These are phyloP conservation scores for Fusarium mundagurra DNA, from an alignment of 2,329 filamentous ascomycete species.

Conservation along the genomic window DNA sequence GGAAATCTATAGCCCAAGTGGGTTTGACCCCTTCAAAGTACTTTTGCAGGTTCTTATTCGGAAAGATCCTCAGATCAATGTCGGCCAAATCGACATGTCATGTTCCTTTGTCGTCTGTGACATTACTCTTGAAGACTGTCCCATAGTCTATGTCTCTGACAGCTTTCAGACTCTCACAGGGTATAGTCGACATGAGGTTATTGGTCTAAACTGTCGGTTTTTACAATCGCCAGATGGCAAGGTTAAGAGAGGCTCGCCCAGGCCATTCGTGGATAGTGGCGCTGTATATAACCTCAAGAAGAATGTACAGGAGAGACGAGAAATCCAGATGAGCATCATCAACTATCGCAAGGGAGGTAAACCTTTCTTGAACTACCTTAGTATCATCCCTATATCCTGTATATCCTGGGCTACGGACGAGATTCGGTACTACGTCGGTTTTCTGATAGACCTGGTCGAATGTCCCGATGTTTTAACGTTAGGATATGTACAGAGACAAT, in stretches of 20 bases:
- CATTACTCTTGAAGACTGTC: not conserved
- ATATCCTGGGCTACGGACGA: not conserved
- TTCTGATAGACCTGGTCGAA: not conserved
- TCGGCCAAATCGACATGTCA: not conserved
- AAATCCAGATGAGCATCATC: rapidly evolving
- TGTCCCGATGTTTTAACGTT: too few species aligned
- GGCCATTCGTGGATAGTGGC: not conserved
- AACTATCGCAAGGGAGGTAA: not conserved
- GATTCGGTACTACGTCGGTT: not conserved
- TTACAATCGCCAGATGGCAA: not conserved
- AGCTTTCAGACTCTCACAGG: not conserved
- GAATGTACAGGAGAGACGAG: not conserved
- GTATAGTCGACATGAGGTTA: not conserved
- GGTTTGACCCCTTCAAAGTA: rapidly evolving
- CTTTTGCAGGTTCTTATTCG: not conserved
- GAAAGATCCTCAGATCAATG: rapidly evolving
- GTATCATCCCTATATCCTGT: not conserved
- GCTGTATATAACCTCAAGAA: not conserved
- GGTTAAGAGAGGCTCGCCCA: not conserved
- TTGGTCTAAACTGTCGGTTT: not conserved
- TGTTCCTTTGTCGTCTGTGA: not conserved
- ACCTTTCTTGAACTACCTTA: not conserved
- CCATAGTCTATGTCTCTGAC: not conserved
- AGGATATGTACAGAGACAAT: too few species aligned
- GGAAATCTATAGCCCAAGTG: not conserved